These are phyloP conservation scores for Metschnikowia similis DNA, from an alignment of 805 yeast genomes.

Conservation along the genomic window DNA sequence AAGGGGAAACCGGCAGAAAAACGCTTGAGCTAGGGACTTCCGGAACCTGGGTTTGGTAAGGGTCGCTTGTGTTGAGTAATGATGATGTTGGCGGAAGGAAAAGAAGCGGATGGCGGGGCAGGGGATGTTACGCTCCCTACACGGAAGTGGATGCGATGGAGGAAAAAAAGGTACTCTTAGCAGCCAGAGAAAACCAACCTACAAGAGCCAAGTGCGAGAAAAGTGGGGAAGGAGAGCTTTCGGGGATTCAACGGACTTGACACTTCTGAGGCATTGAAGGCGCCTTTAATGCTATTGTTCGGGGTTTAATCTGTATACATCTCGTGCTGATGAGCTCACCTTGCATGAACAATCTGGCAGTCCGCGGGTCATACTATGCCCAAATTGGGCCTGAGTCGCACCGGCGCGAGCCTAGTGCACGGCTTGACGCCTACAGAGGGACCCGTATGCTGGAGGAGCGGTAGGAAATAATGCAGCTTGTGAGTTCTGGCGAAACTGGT, in stretches of 20 bases:
- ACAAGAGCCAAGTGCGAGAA: background rate
- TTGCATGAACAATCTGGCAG: conserved; percentile 1
- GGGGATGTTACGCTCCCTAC: background rate
- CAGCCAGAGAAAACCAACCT: background rate
- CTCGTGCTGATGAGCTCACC: background rate
- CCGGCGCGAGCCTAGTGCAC: background rate
- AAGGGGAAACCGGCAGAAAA: background rate
- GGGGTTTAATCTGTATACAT: background rate
- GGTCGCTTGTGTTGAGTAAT: background rate
- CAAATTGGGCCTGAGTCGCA: background rate
- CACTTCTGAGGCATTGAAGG: background rate
- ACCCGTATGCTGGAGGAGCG: too few species aligned
- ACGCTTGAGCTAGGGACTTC: background rate
- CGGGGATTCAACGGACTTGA: background rate
- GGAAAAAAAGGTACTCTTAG: background rate
- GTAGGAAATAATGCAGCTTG: background rate
- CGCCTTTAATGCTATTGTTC: background rate
- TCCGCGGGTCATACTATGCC: conserved; percentile 1
- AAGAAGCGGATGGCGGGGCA: background rate
- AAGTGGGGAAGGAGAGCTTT: background rate
- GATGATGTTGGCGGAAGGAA: background rate
- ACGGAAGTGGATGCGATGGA: conserved; percentile 1
- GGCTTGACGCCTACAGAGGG: too few species aligned
- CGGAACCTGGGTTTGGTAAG: background rate
- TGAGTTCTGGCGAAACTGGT: background rate